Evolutionary conservation across 805 yeast genomes (phyloP), one percentile per base, ranked within the genome.

Genomic region (Teunomyces cretensis): DNA sequence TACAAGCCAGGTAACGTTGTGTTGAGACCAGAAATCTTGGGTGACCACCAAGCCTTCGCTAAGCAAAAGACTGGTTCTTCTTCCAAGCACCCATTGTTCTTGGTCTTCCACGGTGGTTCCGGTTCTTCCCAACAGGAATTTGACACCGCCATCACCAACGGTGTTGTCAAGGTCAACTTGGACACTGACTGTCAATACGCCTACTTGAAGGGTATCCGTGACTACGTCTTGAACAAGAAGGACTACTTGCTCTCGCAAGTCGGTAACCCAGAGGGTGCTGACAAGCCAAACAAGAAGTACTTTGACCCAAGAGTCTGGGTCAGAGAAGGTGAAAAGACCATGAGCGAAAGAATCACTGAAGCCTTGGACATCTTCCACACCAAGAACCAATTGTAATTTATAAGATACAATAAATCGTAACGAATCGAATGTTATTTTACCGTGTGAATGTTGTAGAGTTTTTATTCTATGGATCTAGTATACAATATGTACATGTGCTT

Each of bases 261-360:
- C 64, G 99, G 99, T 77, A 94, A 94, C 95, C 99, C 99, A 77
- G 97, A 92, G 16, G 99, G 98, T 74, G 92, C 78, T 46, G 98
- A 94, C 78, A 88, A 89, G 82, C 99, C 99, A 79, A 94, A 94
- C 92, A 94, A 94, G 91, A 94, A 94, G 81, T 90, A 78, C 89
- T 94, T 89, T 70, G 99, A 94, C 79, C 99, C 99, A 78, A 92
- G 99, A 85, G 98, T 91, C 75, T 94, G 99, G 99, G 97, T 94
- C 58, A 91, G 98, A 83, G 98, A 92, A 79, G 98, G 99, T 82
- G 99, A 94, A 83, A 90, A 90, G 90, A 90, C 97, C 68, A 92
- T 94, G 97, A 58, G 83, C 57, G 75, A 72, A 58, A 88, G 97
- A 84, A 79, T 94, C 65, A 58, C 86, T 51, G 85, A 83, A 71